phyloP scores from a whole-genome alignment of 1,139 yeast genomes.

The Casaregolazyma lundiana region DNA sequence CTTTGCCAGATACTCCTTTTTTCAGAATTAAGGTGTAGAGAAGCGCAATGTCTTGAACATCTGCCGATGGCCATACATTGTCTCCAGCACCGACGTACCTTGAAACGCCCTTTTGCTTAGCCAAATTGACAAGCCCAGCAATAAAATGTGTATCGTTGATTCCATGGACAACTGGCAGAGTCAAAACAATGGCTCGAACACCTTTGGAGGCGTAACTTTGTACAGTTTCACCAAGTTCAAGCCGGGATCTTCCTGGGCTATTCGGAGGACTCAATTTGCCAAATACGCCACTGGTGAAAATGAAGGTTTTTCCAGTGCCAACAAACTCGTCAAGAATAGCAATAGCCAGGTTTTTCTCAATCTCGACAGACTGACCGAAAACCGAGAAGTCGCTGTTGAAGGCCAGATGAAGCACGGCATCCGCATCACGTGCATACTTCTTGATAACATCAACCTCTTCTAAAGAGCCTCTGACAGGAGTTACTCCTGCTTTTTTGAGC shows the following conservation, averaged over 20 bases:
- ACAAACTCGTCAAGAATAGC: conserved; percentile 28
- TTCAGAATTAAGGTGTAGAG: conserved; percentile 28
- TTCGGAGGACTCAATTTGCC: not conserved
- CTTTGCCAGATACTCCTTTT: conserved; percentile 22
- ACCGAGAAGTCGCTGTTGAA: conserved; percentile 30
- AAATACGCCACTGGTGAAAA: conserved; percentile 6
- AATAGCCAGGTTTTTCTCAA: conserved; percentile 25
- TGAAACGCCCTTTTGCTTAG: conserved; percentile 21
- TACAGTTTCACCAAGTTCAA: not conserved
- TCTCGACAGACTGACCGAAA: conserved; percentile 13
- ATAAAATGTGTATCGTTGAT: conserved; percentile 24
- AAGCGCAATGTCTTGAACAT: conserved; percentile 33
- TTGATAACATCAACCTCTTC: conserved; percentile 27
- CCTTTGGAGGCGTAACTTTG: conserved; percentile 1
- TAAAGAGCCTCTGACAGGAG: conserved; percentile 25
- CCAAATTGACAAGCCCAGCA: conserved; percentile 17
- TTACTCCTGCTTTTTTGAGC: conserved; percentile 2
- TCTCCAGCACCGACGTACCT: conserved; percentile 30
- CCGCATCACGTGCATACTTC: conserved; percentile 29
- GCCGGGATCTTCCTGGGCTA: not conserved
- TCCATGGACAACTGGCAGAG: conserved; percentile 12
- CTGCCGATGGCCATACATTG: conserved; percentile 34
- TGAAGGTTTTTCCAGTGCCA: conserved; percentile 25
- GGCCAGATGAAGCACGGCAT: conserved; percentile 37
- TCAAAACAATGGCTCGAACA: not conserved